phyloP scores from a whole-genome alignment of 2,329 filamentous ascomycete species.

The Purpureocillium takamizusanense region DNA sequence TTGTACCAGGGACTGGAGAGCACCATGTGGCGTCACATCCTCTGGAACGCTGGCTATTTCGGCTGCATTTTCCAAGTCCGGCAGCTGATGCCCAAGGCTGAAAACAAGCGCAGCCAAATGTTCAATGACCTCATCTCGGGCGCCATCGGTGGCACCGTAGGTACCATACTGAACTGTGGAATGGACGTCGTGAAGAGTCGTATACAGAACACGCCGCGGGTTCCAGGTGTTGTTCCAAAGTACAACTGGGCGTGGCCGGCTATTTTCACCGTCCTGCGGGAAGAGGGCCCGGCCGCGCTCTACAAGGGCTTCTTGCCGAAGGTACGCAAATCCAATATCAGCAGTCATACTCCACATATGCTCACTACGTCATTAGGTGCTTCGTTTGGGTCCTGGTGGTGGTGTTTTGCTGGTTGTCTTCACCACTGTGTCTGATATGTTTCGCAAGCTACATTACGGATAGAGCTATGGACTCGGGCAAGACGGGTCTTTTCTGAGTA shows the following conservation, averaged over 20 bases:
- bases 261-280: conserved; percentile 75
- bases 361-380: conserved; percentile 19
- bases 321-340: conserved; percentile 49
- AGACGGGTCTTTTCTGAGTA: neutral
- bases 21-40: conserved; percentile 86
- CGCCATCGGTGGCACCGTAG: conserved; percentile 74
- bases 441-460: conserved; percentile 49
- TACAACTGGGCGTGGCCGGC: conserved; percentile 98
- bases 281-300: conserved; percentile 84
- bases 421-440: conserved; percentile 88
- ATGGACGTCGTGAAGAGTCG: conserved; percentile 97
- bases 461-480: neutral
- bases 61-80: conserved; percentile 98
- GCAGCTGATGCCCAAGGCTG: conserved; percentile 69
- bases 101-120: conserved; percentile 73
- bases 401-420: conserved; percentile 75
- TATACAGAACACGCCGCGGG: conserved; percentile 87
- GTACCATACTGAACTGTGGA: conserved; percentile 89
- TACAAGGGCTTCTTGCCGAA: conserved; percentile 99
- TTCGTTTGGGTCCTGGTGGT: conserved; percentile 44
- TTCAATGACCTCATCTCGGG: conserved; percentile 83
- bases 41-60: conserved; percentile 94
- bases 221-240: conserved; percentile 75
- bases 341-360: conserved; percentile 16
- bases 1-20: conserved; percentile 96